Evolutionary conservation across 257 asterid species (phyloP).

Genomic region (Solanum virginianum): DNA sequence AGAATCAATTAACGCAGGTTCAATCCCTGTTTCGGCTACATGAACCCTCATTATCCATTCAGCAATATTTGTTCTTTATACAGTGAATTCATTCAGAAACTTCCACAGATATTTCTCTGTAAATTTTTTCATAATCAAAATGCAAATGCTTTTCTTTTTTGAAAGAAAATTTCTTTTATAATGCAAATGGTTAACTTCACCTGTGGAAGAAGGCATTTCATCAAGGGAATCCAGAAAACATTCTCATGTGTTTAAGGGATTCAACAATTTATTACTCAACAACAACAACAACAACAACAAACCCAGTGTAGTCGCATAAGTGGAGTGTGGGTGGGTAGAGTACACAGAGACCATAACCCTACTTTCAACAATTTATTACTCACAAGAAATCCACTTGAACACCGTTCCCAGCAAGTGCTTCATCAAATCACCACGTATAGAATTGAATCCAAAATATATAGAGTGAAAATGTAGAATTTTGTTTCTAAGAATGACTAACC

Average conservation of each 20-base stretch:
- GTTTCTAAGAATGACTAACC: slow-evolving; percentile 30
- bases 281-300: neutral
- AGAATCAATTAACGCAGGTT: neutral
- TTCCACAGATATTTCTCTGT: neutral
- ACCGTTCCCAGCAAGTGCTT: neutral
- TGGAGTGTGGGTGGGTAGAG: neutral
- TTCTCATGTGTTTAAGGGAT: neutral
- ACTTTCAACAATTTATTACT: neutral
- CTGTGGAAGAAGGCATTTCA: neutral
- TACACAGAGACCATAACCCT: neutral
- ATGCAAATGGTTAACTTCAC: neutral
- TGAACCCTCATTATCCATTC: neutral
- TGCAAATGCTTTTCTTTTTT: neutral
- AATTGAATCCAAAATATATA: neutral
- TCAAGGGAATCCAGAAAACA: neutral
- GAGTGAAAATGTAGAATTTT: neutral
- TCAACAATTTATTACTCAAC: neutral
- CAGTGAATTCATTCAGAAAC: neutral
- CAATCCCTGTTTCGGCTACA: neutral
- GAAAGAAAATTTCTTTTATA: neutral
- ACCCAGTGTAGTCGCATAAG: neutral
- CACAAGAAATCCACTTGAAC: neutral
- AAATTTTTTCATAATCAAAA: neutral
- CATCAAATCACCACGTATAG: neutral
- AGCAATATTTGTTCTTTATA: neutral